phyloP scores from a whole-genome alignment of 495 filamentous ascomycete species.

The Cercophora scortea region DNA sequence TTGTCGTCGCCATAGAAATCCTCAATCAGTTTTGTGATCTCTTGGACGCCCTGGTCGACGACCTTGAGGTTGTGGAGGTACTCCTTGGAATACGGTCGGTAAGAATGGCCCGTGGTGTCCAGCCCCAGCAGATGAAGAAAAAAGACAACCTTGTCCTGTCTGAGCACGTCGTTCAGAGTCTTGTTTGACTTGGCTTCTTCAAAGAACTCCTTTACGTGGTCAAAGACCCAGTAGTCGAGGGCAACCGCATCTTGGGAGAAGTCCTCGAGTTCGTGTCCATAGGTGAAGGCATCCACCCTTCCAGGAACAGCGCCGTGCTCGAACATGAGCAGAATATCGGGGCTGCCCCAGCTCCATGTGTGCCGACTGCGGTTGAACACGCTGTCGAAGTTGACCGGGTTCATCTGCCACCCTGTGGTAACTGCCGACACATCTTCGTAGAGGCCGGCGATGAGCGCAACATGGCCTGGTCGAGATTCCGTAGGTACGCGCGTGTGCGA shows the following conservation, averaged over 20 bases:
- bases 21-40: constrained; percentile 73
- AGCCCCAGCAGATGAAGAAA: constrained; percentile 95
- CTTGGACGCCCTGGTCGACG: constrained; percentile 80
- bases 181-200: constrained; percentile 65
- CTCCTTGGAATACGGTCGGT: constrained; percentile 89
- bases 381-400: constrained; percentile 97
- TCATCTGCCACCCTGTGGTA: constrained; percentile 96
- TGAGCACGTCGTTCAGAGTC: constrained; percentile 65
- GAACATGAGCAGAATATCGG: constrained; percentile 97
- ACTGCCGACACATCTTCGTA: constrained; percentile 99
- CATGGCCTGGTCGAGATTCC: constrained; percentile 94
- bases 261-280: constrained; percentile 80
- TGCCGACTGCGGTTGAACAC: constrained; percentile 95
- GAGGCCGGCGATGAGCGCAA: constrained; percentile 92
- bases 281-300: constrained; percentile 74
- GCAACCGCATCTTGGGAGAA: constrained; percentile 73
- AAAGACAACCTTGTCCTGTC: constrained; percentile 84
- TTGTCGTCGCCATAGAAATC: constrained; percentile 88
- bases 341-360: constrained; percentile 99
- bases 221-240: constrained; percentile 94
- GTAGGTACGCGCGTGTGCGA: constrained; percentile 97
- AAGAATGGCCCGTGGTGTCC: constrained; percentile 84
- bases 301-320: constrained; percentile 85
- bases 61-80: constrained; percentile 93
- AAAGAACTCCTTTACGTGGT: constrained; percentile 82